These are phyloP conservation scores for Nannochloropsis gaditana DNA, from an alignment of 108 stramenopile genomes.

Conservation along the genomic window DNA sequence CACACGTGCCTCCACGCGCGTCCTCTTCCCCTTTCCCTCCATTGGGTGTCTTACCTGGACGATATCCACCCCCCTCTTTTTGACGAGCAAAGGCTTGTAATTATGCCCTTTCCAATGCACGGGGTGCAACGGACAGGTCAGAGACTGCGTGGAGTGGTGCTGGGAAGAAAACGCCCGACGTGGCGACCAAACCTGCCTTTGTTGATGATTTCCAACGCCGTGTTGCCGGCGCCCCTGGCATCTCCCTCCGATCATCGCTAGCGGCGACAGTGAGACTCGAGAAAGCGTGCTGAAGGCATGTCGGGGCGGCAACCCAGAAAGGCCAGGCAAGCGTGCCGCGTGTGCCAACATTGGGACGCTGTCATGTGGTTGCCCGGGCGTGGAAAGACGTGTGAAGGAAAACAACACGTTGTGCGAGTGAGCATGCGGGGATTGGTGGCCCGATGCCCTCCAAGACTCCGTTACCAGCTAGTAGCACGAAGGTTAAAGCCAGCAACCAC, in stretches of 20 bases:
- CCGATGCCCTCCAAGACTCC: too few species aligned
- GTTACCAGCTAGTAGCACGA: too few species aligned
- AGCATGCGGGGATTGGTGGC: too few species aligned
- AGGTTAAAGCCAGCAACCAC: too few species aligned
- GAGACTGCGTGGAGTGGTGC: neutral
- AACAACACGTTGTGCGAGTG: too few species aligned
- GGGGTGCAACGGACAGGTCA: neutral
- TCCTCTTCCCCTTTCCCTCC: neutral
- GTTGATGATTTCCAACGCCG: neutral
- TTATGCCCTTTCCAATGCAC: conserved; percentile 18
- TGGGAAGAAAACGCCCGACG: neutral
- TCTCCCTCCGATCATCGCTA: conserved; percentile 2
- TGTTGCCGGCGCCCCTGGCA: neutral
- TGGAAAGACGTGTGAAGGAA: too few species aligned
- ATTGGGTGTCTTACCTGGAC: neutral
- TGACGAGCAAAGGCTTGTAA: neutral
- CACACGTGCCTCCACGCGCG: too few species aligned
- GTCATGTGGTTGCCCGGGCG: too few species aligned
- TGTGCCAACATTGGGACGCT: too few species aligned
- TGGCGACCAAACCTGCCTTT: neutral
- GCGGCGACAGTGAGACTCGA: neutral
- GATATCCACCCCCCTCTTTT: conserved; percentile 2
- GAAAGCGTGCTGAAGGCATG: too few species aligned
- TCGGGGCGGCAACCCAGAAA: too few species aligned
- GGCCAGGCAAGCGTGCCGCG: too few species aligned